Conservation (phyloP, 2,329 filamentous ascomycete genomes). For the Lachnellula subtilissima region DNA sequence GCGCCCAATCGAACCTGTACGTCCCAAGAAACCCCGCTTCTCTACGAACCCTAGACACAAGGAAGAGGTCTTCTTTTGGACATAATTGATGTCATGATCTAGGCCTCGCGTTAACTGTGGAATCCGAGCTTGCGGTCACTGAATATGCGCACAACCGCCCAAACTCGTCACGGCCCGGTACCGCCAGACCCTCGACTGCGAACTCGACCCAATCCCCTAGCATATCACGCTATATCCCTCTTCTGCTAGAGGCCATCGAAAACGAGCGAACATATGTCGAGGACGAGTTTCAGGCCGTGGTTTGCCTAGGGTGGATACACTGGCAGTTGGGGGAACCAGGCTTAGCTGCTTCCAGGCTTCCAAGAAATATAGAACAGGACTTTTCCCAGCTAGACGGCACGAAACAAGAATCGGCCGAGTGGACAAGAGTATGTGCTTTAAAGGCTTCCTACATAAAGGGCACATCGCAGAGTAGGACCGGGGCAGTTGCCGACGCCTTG, state of each 20-base stretch:
- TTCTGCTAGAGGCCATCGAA: constrained; percentile 53
- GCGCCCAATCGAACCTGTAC: constrained; percentile 79
- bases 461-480: constrained; percentile 50
- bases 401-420: constrained; percentile 55
- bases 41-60: not conserved
- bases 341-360: constrained; percentile 56
- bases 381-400: constrained; percentile 48
- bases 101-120: constrained; percentile 68
- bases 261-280: constrained; percentile 49
- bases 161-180: constrained; percentile 13
- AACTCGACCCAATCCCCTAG: constrained; percentile 20
- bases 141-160: constrained; percentile 39
- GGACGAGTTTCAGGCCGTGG: constrained; percentile 70
- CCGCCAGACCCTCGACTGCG: constrained; percentile 19
- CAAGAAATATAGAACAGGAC: constrained; percentile 55
- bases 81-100: constrained; percentile 20
- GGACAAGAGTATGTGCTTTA: constrained; percentile 77
- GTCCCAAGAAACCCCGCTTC: constrained; percentile 25
- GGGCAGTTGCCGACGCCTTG: constrained; percentile 54
- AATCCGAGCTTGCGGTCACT: constrained; percentile 62
- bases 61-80: not conserved
- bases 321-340: constrained; percentile 70
- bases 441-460: constrained; percentile 77
- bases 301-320: constrained; percentile 81
- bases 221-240: constrained; percentile 26